These are phyloP conservation scores for Retiboletus flavoniger DNA, from an alignment of 1,284 basidiomycete genomes.

Conservation along the genomic window DNA sequence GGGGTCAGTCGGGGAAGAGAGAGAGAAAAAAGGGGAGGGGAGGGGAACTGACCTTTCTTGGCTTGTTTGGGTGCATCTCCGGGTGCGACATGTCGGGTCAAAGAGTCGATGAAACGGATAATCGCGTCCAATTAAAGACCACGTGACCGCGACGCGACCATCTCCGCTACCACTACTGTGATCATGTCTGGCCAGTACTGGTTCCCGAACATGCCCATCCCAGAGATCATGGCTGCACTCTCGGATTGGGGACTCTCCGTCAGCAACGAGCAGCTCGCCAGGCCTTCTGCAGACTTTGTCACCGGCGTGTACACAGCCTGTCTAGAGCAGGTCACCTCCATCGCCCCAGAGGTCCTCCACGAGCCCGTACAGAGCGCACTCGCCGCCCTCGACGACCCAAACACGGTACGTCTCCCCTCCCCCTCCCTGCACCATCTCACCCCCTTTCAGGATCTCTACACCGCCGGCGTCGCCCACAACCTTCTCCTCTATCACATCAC, in stretches of 20 bases:
- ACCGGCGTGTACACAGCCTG: constrained; percentile 66
- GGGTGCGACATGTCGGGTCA: constrained; percentile 5
- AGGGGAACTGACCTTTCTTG: constrained; percentile 14
- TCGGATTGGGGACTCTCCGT: constrained; percentile 65
- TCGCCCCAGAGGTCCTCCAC: constrained; percentile 59
- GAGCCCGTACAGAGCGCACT: constrained; percentile 59
- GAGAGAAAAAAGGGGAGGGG: rapidly evolving
- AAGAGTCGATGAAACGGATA: constrained; percentile 14
- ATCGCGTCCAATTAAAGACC: constrained; percentile 19
- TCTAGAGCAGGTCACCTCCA: constrained; percentile 67
- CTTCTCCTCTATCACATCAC: constrained; percentile 69
- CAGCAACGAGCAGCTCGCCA: constrained; percentile 65
- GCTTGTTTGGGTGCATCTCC: not conserved
- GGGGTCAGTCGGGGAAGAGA: too few relatives aligned
- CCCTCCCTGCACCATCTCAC: not conserved
- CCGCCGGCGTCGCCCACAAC: constrained; percentile 54
- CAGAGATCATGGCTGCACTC: constrained; percentile 62
- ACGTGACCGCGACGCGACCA: constrained; percentile 26
- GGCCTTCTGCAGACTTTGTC: constrained; percentile 70
- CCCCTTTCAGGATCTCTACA: constrained; percentile 58
- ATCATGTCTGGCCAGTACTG: constrained; percentile 43
- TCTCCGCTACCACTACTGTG: not conserved
- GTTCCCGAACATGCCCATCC: constrained; percentile 64
- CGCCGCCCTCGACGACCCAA: constrained; percentile 49
- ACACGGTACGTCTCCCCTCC: constrained; percentile 44